phyloP scores from a whole-genome alignment of 2,329 filamentous ascomycete genomes.

The Cercospora sesami region DNA sequence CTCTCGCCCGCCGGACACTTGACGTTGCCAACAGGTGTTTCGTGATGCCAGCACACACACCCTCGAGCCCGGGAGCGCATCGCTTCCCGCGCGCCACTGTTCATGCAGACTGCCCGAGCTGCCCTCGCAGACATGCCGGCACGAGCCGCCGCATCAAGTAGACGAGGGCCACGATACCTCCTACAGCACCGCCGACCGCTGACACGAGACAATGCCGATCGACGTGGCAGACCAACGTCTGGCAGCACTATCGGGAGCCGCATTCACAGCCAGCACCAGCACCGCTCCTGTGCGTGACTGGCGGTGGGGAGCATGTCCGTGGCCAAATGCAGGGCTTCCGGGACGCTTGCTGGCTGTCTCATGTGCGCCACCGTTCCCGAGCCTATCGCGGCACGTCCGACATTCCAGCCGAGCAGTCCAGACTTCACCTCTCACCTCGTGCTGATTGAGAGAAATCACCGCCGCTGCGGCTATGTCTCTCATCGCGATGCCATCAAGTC shows the following conservation, averaged over 20 bases:
- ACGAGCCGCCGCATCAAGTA: not conserved
- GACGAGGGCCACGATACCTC: not conserved
- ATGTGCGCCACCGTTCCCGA: not conserved
- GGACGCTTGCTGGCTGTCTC: not conserved
- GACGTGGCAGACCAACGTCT: not conserved
- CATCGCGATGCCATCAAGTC: no score
- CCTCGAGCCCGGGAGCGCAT: not conserved
- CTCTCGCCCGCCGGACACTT: not conserved
- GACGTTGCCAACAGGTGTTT: not conserved
- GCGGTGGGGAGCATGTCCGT: not conserved
- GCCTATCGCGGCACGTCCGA: not conserved
- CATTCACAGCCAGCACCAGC: not conserved
- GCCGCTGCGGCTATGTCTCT: no score
- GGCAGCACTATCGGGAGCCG: not conserved
- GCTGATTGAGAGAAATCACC: no score
- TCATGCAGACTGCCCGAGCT: not conserved
- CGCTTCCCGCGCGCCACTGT: conserved; percentile 4
- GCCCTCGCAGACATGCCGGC: not conserved
- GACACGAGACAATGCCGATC: not conserved
- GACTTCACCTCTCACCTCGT: not conserved
- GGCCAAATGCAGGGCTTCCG: not conserved
- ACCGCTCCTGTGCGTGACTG: not conserved
- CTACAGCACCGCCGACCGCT: no score
- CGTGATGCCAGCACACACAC: not conserved
- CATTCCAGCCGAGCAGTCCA: conserved; percentile 10